phyloP scores from a whole-genome alignment of 345 rosid genomes.

The Euphorbia pulcherrima region DNA sequence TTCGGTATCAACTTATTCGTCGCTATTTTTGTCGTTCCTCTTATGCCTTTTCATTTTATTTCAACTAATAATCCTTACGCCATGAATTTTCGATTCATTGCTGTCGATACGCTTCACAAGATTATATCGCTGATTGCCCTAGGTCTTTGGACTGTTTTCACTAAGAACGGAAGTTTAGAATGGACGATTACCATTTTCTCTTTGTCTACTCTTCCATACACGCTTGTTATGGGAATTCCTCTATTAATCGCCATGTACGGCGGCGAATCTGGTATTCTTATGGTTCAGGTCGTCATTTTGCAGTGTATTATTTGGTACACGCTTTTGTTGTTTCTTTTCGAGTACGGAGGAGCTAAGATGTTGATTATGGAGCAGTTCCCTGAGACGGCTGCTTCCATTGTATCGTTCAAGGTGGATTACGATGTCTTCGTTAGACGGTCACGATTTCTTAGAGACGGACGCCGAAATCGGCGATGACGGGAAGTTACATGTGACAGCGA shows the following conservation, averaged over 20 bases:
- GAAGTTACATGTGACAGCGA: conserved; percentile 39
- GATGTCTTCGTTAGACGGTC: conserved; percentile 40
- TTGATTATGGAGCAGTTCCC: conserved; percentile 42
- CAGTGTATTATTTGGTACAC: conserved; percentile 40
- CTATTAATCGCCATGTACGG: conserved; percentile 32
- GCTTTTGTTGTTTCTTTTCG: conserved; percentile 40
- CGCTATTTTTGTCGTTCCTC: conserved; percentile 32
- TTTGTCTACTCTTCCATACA: conserved; percentile 28
- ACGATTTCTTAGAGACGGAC: conserved; percentile 40
- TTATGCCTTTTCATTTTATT: conserved; percentile 29
- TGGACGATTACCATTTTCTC: conserved; percentile 34
- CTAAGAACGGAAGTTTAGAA: conserved; percentile 19
- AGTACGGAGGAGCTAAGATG: conserved; percentile 42
- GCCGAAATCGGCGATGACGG: conserved; percentile 43
- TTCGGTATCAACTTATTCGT: conserved; percentile 30
- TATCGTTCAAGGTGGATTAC: conserved; percentile 44
- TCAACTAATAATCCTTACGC: conserved; percentile 23
- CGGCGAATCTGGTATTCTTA: conserved; percentile 20
- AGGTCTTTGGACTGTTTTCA: conserved; percentile 15
- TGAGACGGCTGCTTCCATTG: conserved; percentile 44
- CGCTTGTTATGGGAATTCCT: conserved; percentile 36
- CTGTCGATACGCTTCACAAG: conserved; percentile 37
- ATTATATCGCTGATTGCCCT: conserved; percentile 23
- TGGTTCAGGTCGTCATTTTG: conserved; percentile 33
- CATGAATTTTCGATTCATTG: conserved; percentile 30